Evolutionary conservation across 2,329 filamentous ascomycete genomes (phyloP).

Genomic region (Macrophomina phaseolina): DNA sequence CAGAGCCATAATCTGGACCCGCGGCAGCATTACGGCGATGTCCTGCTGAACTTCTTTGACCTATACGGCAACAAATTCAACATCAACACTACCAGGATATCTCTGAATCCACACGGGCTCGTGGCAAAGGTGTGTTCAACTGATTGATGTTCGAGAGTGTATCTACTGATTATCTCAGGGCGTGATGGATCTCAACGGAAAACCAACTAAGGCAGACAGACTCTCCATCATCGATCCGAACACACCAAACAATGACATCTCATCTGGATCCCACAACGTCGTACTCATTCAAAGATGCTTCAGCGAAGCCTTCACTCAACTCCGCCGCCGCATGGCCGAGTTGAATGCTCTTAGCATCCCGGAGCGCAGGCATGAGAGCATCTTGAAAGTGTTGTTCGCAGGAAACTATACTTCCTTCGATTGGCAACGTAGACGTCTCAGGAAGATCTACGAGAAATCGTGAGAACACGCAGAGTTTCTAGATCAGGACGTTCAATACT

Average conservation of each 20-base stretch:
- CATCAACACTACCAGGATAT: slow-evolving; percentile 72
- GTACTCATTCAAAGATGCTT: slow-evolving; percentile 72
- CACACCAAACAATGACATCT: slow-evolving; percentile 82
- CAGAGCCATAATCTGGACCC: slow-evolving; percentile 65
- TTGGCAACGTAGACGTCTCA: slow-evolving; percentile 64
- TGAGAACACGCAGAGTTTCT: not conserved
- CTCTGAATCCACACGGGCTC: slow-evolving; percentile 74
- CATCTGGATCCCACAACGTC: slow-evolving; percentile 80
- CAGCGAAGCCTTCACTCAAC: slow-evolving; percentile 49
- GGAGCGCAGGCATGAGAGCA: slow-evolving; percentile 53
- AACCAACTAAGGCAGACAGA: slow-evolving; percentile 55
- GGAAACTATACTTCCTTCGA: slow-evolving; percentile 81
- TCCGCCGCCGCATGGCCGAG: slow-evolving; percentile 61
- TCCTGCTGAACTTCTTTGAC: slow-evolving; percentile 86
- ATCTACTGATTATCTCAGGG: slow-evolving; percentile 16
- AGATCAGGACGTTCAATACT: not conserved
- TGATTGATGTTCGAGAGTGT: not conserved
- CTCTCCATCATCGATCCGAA: slow-evolving; percentile 94
- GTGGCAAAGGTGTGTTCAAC: slow-evolving; percentile 72
- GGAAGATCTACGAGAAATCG: slow-evolving; percentile 14
- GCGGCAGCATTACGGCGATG: slow-evolving; percentile 74
- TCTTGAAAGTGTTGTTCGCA: slow-evolving; percentile 74
- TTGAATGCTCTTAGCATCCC: slow-evolving; percentile 45
- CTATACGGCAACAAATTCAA: slow-evolving; percentile 87
- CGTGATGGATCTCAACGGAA: slow-evolving; percentile 38